Base-by-base conservation (phyloP, 1,284 basidiomycete species). In the Cerioporus squamosus region DNA sequence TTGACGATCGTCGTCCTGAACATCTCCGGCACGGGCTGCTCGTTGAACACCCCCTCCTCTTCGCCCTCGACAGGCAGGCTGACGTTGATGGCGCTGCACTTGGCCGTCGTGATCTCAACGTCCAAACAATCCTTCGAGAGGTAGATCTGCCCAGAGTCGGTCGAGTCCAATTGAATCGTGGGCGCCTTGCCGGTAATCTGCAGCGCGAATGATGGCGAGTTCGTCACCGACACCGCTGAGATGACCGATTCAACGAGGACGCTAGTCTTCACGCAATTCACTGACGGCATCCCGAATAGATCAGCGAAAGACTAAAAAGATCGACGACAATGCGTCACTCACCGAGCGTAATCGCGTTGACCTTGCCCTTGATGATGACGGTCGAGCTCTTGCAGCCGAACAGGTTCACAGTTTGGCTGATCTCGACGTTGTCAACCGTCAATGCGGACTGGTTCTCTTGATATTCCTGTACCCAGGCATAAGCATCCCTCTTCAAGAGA, bases 21-120 rank as follows among this genome's bases (percentile, higher is more conserved):
- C 91, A 98, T 98, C 77, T 99, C 97, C 1, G 97, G 97, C 39
- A 99, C 80, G 2, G 97, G 85, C 66, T 88, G 87, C 76, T 99
- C 97, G 62, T 87, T 85, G 68, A 95, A 98, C 51, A 97, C 84
- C 12, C 96, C 97, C 14, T 96, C 93, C 71, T 97, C 95, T 67
- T 93, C 93, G 39, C 86, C 91, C 63, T 89, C 89, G 2, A 91
- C 88, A 0, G 97, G 97, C 45, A 99, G 74, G 67, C 87, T 94
- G 60, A 99, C 83, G 75, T 99, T 99, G 76, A 99, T 91, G 31
- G 90, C 85, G 70, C 93, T 95, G 74, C 95, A 97, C 79, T 99
- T 98, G 57, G 94, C 90, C 1, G 96, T 97, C 47, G 95, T 91
- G 68, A 99, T 94, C 77, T 98, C 97, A 2, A 87, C 83, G 39